A percentile compares a stretch with the other conserved stretches of the same genome.
Conservation (phyloP, 2,329 filamentous ascomycete species). For the Aotearoamyces nothofagi region DNA sequence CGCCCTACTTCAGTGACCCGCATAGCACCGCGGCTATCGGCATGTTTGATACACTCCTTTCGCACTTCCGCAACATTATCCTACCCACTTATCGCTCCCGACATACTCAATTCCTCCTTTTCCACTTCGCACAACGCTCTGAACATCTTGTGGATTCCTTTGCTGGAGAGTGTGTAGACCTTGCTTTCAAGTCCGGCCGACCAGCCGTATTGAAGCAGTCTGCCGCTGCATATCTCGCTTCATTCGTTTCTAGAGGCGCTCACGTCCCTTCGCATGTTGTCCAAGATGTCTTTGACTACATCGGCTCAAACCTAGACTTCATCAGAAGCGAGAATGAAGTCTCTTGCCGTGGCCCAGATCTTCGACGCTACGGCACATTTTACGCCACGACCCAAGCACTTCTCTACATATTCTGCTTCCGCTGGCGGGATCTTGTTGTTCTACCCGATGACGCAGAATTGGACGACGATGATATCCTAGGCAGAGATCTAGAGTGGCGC, state of each 20-base stretch:
- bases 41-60: conserved; percentile 63
- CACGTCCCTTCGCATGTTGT: conserved; percentile 64
- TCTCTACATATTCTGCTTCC: conserved; percentile 78
- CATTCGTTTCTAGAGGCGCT: conserved; percentile 82
- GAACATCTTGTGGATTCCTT: conserved; percentile 70
- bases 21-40: conserved; percentile 54
- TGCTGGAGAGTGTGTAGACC: conserved; percentile 58
- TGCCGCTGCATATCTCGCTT: conserved; percentile 82
- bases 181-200: conserved; percentile 47
- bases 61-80: conserved; percentile 77
- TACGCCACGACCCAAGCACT: conserved; percentile 56
- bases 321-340: conserved; percentile 61
- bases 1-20: conserved; percentile 53
- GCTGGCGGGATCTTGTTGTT: conserved; percentile 79
- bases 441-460: conserved; percentile 37
- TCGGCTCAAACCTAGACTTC: conserved; percentile 62
- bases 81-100: conserved; percentile 83
- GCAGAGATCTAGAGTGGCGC: conserved; percentile 67
- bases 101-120: conserved; percentile 89
- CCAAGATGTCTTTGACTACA: conserved; percentile 66
- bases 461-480: conserved; percentile 42
- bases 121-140: conserved; percentile 82
- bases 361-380: conserved; percentile 51
- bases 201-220: conserved; percentile 66
- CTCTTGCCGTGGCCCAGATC: conserved; percentile 68